Conservation (phyloP, 2,329 filamentous ascomycete genomes). For the Endocalyx cinctus region DNA sequence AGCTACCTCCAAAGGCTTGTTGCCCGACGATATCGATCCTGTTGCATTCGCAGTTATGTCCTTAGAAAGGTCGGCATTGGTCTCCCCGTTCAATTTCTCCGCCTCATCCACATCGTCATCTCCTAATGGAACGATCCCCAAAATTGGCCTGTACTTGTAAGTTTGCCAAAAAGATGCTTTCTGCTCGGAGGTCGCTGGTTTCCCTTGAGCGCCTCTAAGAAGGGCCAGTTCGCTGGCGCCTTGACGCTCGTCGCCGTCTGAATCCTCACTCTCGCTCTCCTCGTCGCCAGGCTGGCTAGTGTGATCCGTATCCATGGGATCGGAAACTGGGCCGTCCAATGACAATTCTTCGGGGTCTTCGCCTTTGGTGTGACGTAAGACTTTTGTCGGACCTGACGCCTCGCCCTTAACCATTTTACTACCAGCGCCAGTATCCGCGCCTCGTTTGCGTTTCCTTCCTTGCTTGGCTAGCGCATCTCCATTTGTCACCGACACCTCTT, state of each 20-base stretch:
- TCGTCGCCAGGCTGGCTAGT: conserved; percentile 20
- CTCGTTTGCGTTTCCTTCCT: conserved; percentile 53
- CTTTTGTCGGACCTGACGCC: conserved; percentile 22
- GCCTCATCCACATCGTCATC: conserved; percentile 18
- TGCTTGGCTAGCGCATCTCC: conserved; percentile 22
- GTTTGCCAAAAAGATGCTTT: conserved; percentile 64
- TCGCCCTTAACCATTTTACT: conserved; percentile 44
- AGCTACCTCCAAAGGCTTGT: conserved; percentile 71
- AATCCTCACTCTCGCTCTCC: conserved; percentile 29
- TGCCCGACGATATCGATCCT: too few relatives aligned
- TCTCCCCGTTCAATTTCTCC: conserved; percentile 12
- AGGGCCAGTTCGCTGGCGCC: conserved; percentile 28
- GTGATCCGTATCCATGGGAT: conserved; percentile 26
- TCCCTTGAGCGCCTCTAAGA: conserved; percentile 23
- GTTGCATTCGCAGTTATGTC: conserved; percentile 5
- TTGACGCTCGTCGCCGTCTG: conserved; percentile 28
- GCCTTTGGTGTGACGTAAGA: conserved; percentile 17
- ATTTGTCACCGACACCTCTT: conserved; percentile 25
- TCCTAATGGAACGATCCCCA: conserved; percentile 59
- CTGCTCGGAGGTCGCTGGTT: conserved; percentile 15
- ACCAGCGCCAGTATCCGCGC: conserved; percentile 46
- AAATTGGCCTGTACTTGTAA: conserved; percentile 89
- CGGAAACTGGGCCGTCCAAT: conserved; percentile 17
- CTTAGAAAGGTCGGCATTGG: too few relatives aligned
- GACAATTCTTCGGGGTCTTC: conserved; percentile 20